Base-by-base conservation (phyloP, 768 basidiomycete species). In the Auriscalpium orientale region DNA sequence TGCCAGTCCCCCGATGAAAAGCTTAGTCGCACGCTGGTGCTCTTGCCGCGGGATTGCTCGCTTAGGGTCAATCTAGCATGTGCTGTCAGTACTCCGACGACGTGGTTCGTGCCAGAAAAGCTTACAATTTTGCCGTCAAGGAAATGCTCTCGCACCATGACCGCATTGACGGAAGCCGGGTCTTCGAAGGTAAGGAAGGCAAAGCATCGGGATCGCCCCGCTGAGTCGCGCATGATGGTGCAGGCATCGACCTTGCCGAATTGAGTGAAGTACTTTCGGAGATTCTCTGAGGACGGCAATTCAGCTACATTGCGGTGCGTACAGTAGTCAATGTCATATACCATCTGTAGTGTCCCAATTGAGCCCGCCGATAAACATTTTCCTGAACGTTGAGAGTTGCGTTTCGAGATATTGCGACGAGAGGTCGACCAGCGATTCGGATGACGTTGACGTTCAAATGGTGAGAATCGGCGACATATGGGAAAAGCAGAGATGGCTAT, bases 341-440 rank as follows among this genome's bases (percentile, higher is more conserved):
- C 95, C 95, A 79, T 98, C 95, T 69, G 91, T 95, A 64, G 95
- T 97, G 71, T 97, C 94, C 95, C 95, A 98, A 75, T 97, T 97
- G 60, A 98, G 79, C 58, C 95, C 95, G 56, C 95, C 95, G 68
- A 98, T 93, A 73, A 98, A 98, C 95, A 98, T 97, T 79, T 98
- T 98, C 74, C 95, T 97, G 79, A 68, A 73, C 12, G 55, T 51
- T 53, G 40, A 54, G 28, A 28, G 28, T 28, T 28, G 28, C 28
- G 28, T 28, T 28, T 28, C 47, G 38, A 53, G 40, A 53, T 57
- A 50, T 49, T 49, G 35, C 45, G 48, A 45, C 44, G 46, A 55
- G 34, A 37, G 40, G 62, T 53, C 34, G 60, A 21, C 51, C 53
- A 49, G 57, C 33, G 59, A 51, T 49, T 8, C 50, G 53, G 54